Evolutionary conservation across 139 green algal species (phyloP), one percentile per base, ranked within the genome.

Genomic region (Astrephomene gubernaculifera): DNA sequence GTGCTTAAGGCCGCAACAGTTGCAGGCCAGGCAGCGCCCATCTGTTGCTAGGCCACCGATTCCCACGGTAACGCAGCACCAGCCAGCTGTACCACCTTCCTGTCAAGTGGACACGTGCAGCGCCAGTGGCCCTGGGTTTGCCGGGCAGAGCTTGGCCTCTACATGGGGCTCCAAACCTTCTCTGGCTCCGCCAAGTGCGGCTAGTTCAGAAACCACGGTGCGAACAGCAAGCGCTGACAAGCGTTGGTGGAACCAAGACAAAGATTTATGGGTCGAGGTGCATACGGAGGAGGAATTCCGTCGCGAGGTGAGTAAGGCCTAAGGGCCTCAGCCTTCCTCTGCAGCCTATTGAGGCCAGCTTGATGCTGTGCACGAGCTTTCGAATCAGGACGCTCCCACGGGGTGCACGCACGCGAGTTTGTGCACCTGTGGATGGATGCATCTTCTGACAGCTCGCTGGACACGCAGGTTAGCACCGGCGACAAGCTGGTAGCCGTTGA

Each of bases 161-260:
- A 19, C 70, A 22, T 41, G 57, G 57, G 17, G 14, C 68, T 10
- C 43, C 21, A 44, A 57, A 12, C 43, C 44, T 27, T 43, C 43
- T 1, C 43, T 41, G 10, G 43, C 70, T 63, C 43, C 44, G 43
- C 70, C 70, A 10, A 78, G 70, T 27, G 70, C 70, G 25, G 70
- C 70, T 1, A 7, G 29, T 4, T 43, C 70, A 3, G 70, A 78
- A n/a, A n/a, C 44, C 25, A 43, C 70, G n/a, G 29, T 29, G 7
- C 44, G 27, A 25, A 22, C 70, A 41, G 61, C 41, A 39, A 63
- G 19, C n/a, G 17, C 24, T 7, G 60, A 83, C 8, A 53, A 71
- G 43, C 64, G 83, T 44, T 92, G 88, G 88, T 92, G 88, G 88
- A 88, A 90, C 24, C 79, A 85, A 57, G 73, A 92, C 1, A 85